Evolutionary conservation across 495 filamentous ascomycete species (phyloP).

Genomic region (Aspergillus bridgeri): DNA sequence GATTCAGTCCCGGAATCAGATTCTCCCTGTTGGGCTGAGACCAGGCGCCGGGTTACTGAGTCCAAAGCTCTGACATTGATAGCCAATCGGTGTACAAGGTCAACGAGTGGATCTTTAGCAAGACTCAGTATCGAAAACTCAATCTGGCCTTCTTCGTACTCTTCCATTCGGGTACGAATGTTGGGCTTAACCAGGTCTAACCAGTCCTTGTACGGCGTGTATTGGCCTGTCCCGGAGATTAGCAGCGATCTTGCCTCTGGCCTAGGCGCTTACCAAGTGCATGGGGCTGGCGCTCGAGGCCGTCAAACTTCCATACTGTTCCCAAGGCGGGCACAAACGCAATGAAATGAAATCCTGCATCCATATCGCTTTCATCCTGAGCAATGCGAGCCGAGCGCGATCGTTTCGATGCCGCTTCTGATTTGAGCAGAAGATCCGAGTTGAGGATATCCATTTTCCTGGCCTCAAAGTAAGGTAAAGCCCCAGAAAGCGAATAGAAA

Average conservation of each 20-base stretch:
- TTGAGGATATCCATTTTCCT: slow-evolving; percentile 77
- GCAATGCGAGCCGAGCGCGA: slow-evolving; percentile 32
- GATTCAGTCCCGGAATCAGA: neutral
- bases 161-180: slow-evolving; percentile 48
- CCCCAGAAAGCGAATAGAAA: neutral
- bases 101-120: slow-evolving; percentile 48
- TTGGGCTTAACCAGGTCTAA: slow-evolving; percentile 43
- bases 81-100: slow-evolving; percentile 39
- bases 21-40: neutral
- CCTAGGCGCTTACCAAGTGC: slow-evolving; percentile 55
- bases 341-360: slow-evolving; percentile 77
- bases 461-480: slow-evolving; percentile 3
- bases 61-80: slow-evolving; percentile 43
- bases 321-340: slow-evolving; percentile 77
- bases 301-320: slow-evolving; percentile 86
- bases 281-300: slow-evolving; percentile 70
- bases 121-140: slow-evolving; percentile 57
- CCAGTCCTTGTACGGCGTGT: slow-evolving; percentile 43
- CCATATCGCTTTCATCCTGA: slow-evolving; percentile 41
- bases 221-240: slow-evolving; percentile 24
- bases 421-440: slow-evolving; percentile 65
- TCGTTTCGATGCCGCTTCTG: slow-evolving; percentile 52
- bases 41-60: slow-evolving; percentile 32
- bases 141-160: slow-evolving; percentile 52
- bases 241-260: neutral